Percentiles rank a stretch among this genome's conserved stretches.
Conservation (phyloP, 2,329 filamentous ascomycete species). For the Ophiostoma triangulosporum region DNA sequence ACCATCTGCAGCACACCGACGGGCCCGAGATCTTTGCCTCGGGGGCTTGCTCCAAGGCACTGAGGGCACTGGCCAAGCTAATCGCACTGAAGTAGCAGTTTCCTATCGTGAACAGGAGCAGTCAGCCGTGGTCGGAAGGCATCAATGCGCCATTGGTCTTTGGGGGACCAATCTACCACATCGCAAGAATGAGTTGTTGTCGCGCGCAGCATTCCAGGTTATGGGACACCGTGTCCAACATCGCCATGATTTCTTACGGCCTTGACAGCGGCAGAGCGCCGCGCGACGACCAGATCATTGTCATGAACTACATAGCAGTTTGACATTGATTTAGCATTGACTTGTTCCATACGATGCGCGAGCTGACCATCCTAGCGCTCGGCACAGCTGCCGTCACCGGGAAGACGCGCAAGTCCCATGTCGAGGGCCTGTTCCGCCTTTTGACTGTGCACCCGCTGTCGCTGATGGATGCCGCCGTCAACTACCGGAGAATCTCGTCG, state of each 20-base stretch:
- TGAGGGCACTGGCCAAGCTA: constrained; percentile 55
- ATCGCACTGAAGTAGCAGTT: constrained; percentile 74
- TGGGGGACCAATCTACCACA: constrained; percentile 52
- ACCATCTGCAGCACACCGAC: constrained; percentile 44
- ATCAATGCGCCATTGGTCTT: constrained; percentile 57
- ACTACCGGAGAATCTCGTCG: constrained; percentile 28
- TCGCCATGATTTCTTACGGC: constrained; percentile 58
- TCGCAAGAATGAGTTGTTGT: constrained; percentile 35
- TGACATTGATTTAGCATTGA: constrained; percentile 71
- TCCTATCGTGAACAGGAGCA: constrained; percentile 53
- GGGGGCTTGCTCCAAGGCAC: constrained; percentile 48
- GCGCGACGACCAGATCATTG: constrained; percentile 29
- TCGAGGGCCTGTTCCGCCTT: constrained; percentile 62
- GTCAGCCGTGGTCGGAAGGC: constrained; percentile 66
- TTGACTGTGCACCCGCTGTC: constrained; percentile 64
- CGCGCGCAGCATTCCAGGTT: constrained; percentile 37
- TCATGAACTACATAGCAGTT: too few species aligned
- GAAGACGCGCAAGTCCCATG: constrained; percentile 53
- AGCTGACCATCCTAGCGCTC: constrained; percentile 60
- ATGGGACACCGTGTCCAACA: constrained; percentile 56
- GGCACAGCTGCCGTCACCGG: constrained; percentile 54
- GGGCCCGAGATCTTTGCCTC: constrained; percentile 57
- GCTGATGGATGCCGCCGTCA: constrained; percentile 41
- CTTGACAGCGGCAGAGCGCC: constrained; percentile 31
- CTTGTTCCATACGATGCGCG: constrained; percentile 55